Conservation (phyloP, 345 rosid species). For the Acer yangbiense region DNA sequence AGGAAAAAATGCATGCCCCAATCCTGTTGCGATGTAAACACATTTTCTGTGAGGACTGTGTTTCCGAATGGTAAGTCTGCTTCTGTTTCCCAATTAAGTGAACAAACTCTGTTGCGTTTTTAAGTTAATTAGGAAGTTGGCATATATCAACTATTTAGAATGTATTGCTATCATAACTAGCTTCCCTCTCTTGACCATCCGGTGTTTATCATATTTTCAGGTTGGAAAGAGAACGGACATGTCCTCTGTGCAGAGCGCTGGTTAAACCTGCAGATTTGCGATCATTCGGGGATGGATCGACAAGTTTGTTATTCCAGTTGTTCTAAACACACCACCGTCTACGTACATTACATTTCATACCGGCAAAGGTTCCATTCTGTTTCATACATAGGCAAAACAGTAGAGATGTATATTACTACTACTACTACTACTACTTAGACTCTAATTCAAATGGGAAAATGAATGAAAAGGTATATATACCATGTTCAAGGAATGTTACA, state of each 20-base stretch:
- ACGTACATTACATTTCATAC: background rate
- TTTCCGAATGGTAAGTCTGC: slow-evolving; percentile 56
- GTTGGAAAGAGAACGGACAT: slow-evolving; percentile 73
- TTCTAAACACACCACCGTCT: slow-evolving; percentile 23
- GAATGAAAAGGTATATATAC: background rate
- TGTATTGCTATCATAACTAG: background rate
- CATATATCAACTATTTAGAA: background rate
- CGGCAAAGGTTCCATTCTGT: too few species aligned
- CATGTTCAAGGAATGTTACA: background rate
- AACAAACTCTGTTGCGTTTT: background rate
- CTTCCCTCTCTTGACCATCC: slow-evolving; percentile 1
- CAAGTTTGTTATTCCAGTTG: slow-evolving; percentile 57
- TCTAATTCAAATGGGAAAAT: background rate
- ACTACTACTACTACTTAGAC: background rate
- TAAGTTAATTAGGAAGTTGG: background rate
- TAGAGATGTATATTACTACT: background rate
- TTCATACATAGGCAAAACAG: background rate
- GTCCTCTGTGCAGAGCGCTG: slow-evolving; percentile 64
- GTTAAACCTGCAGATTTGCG: slow-evolving; percentile 49
- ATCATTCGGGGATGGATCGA: slow-evolving; percentile 61
- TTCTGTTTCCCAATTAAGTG: background rate
- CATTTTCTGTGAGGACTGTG: slow-evolving; percentile 73
- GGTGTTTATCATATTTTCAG: slow-evolving; percentile 29
- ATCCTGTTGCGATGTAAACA: slow-evolving; percentile 57
- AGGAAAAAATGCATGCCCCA: slow-evolving; percentile 73